Evolutionary conservation across 2,329 filamentous ascomycete genomes (phyloP).

Genomic region (Sodiomyces alkalinus): DNA sequence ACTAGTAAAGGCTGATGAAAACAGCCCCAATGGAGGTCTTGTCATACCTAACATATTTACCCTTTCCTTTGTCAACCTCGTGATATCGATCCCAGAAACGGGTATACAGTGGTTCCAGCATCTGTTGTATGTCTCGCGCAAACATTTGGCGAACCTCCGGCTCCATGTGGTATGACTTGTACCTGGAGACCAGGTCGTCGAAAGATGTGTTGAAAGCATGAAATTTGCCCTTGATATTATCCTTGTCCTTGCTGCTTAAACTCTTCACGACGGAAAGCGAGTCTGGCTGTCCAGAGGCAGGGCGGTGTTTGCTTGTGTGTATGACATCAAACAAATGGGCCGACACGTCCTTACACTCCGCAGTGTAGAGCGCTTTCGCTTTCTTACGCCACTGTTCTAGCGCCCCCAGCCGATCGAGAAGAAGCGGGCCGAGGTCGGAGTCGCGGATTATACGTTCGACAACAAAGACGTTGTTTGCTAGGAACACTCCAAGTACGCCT

Average conservation of each 20-base stretch:
- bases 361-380: conserved; percentile 65
- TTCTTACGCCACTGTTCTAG: conserved; percentile 82
- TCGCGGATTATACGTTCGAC: conserved; percentile 72
- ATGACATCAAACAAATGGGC: conserved; percentile 78
- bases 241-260: conserved; percentile 79
- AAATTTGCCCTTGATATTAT: conserved; percentile 94
- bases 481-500: conserved; percentile 69
- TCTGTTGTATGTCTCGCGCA: conserved; percentile 70
- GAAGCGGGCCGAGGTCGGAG: conserved; percentile 61
- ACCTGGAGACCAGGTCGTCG: conserved; percentile 70
- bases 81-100: conserved; percentile 96
- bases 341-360: conserved; percentile 79
- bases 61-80: conserved; percentile 93
- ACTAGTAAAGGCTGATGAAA: conserved; percentile 35
- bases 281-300: conserved; percentile 62
- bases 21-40: conserved; percentile 63
- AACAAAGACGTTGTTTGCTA: conserved; percentile 76
- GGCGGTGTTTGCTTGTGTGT: conserved; percentile 69
- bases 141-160: conserved; percentile 71
- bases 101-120: conserved; percentile 87
- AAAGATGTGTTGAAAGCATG: conserved; percentile 80
- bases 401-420: conserved; percentile 49
- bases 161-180: conserved; percentile 82
- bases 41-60: conserved; percentile 97
- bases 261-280: conserved; percentile 73